Base-by-base conservation (phyloP, 228 moss, liverwort and hornwort genomes). In the Sphagnum fallax region DNA sequence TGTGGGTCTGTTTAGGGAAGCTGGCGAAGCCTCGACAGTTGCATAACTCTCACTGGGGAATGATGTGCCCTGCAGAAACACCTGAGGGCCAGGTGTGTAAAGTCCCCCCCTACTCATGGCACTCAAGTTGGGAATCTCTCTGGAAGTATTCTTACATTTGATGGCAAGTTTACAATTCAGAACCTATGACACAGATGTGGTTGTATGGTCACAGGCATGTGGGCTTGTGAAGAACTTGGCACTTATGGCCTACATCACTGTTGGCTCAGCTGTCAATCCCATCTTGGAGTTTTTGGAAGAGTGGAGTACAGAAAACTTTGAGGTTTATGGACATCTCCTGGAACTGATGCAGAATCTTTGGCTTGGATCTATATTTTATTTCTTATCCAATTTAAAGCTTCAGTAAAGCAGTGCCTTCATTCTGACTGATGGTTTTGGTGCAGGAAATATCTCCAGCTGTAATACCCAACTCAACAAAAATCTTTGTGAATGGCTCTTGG, bases 31-130 rank as follows among this genome's bases (percentile, higher is more conserved):
- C 97, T 72, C 88, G 97, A 78, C 97, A 97, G 85, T 82, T 97
- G 72, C 97, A 98, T 78, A 98, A 98, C 66, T 98, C 97, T 9
- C 97, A 97, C 65, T 97, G 97, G 97, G 97, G 97, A 49, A 98
- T 98, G 97, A 98, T 98, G 97, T 98, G 97, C 76, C 97, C 97
- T 10, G 97, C 97, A 65, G 97, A 98, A 75, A 98, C 97, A 13
- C 97, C 97, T 0, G 97, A 97, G 77, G 97, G 97, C 49, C 97
- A 95, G 80, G 80, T 80, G 49, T 52, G 53, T 11, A 55, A 8
- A 8, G 55, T 55, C 12, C 4, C 55, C 12, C 55, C 1, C 32
- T 32, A 32, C 32, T 32, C 32, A 32, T 32, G 32, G 32, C 32
- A 32, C 32, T 32, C 32, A 32, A 32, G 32, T 32, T 32, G 32